Conservation (phyloP, 2,329 filamentous ascomycete genomes). For the Aotearoamyces nothofagi region DNA sequence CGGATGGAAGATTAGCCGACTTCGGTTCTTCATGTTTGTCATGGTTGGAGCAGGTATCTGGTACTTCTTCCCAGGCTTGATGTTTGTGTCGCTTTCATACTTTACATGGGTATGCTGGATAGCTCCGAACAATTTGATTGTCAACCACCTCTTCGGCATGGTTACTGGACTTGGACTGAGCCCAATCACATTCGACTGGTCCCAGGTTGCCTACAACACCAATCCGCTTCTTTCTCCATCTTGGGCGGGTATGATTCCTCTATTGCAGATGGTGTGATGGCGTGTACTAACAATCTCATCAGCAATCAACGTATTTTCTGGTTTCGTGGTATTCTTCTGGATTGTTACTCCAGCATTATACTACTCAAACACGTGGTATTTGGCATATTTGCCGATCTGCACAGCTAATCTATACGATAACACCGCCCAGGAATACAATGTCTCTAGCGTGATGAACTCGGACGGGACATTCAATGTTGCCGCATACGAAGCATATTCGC, state of each 20-base stretch:
- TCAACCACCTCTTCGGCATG: conserved; percentile 59
- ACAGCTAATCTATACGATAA: conserved; percentile 61
- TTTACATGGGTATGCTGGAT: conserved; percentile 60
- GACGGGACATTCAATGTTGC: conserved; percentile 46
- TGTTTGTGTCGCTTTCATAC: conserved; percentile 54
- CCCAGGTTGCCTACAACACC: conserved; percentile 38
- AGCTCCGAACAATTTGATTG: conserved; percentile 44
- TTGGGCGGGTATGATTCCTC: no score
- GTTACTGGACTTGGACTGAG: conserved; percentile 45
- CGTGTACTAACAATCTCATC: no score
- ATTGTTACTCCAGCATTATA: conserved; percentile 42
- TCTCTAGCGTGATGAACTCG: conserved; percentile 41
- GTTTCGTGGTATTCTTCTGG: conserved; percentile 50
- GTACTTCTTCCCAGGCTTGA: conserved; percentile 56
- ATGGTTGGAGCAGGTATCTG: conserved; percentile 44
- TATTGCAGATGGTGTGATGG: no score
- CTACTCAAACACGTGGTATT: conserved; percentile 50
- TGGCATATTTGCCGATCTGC: conserved; percentile 50
- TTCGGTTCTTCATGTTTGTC: conserved; percentile 45
- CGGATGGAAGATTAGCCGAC: conserved; percentile 52
- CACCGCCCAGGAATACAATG: conserved; percentile 46
- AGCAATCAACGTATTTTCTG: conserved; percentile 57
- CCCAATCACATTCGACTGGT: conserved; percentile 57
- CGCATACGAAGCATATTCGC: conserved; percentile 52
- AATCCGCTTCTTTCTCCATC: conserved; percentile 51